A percentile compares a stretch with the other conserved stretches of the same genome.
Conservation (phyloP, 2,329 filamentous ascomycete species). For the Penicillium sp. region DNA sequence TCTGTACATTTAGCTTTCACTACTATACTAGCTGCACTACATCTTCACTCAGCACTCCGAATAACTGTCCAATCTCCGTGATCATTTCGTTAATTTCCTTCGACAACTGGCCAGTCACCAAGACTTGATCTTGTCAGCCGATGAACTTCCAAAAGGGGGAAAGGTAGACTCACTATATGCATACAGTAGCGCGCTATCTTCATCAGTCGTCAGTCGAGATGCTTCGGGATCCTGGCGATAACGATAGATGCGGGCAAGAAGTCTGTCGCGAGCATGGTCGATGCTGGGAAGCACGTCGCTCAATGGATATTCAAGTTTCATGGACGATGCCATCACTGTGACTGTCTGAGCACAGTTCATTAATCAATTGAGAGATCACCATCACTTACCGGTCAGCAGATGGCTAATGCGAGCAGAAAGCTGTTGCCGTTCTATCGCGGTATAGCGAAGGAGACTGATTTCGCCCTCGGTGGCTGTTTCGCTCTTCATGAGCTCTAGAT, state of each 20-base stretch:
- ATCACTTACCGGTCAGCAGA: conserved; percentile 57
- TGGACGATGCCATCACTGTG: conserved; percentile 79
- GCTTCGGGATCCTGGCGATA: conserved; percentile 66
- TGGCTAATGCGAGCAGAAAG: conserved; percentile 88
- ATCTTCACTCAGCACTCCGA: conserved; percentile 59
- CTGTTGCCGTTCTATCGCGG: conserved; percentile 69
- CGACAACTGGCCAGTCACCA: conserved; percentile 58
- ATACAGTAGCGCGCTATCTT: conserved; percentile 86
- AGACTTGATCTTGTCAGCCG: conserved; percentile 42
- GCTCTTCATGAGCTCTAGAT: conserved; percentile 80
- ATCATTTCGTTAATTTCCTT: conserved; percentile 52
- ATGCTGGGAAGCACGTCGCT: conserved; percentile 84
- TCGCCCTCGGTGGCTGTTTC: conserved; percentile 71
- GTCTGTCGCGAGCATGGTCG: conserved; percentile 69
- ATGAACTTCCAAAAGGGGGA: background rate
- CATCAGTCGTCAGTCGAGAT: conserved; percentile 44
- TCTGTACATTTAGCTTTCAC: background rate
- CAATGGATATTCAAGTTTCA: conserved; percentile 91
- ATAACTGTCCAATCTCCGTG: conserved; percentile 54
- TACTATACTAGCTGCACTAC: conserved; percentile 51
- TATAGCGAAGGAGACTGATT: conserved; percentile 72
- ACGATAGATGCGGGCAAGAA: conserved; percentile 81
- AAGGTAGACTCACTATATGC: conserved; percentile 63
- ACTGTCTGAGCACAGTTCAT: background rate
- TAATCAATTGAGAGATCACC: background rate